Percentiles rank a stretch among this genome's conserved stretches.
Evolutionary conservation across 257 asterid species (phyloP).

Genomic region (Plantago major): DNA sequence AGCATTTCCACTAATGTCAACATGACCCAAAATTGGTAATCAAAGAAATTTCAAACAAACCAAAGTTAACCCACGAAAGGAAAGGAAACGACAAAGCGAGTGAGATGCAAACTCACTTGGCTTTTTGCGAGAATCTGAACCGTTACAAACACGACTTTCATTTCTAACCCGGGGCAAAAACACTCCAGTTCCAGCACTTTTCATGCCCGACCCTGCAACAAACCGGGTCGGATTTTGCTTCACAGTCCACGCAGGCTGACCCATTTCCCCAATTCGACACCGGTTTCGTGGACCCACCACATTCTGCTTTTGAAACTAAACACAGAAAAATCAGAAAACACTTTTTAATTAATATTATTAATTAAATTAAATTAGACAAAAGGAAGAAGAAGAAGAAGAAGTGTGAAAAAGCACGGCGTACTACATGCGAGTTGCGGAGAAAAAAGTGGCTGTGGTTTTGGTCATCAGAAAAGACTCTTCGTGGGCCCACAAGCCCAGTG

Average conservation of each 20-base stretch:
- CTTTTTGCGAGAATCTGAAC: constrained; percentile 47
- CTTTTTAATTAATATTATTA: no score
- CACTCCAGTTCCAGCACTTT: constrained; percentile 75
- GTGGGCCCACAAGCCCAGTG: background rate
- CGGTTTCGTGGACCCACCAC: constrained; percentile 17
- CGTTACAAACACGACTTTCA: constrained; percentile 1
- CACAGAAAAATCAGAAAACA: background rate
- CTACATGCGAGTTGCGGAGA: constrained; percentile 30
- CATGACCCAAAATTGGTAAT: no score
- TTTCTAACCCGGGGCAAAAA: constrained; percentile 37
- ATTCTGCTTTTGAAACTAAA: constrained; percentile 23
- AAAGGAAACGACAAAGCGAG: background rate
- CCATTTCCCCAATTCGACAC: constrained; percentile 10
- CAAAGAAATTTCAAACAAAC: no score
- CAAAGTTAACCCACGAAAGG: no score
- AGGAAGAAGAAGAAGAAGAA: background rate
- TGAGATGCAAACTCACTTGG: constrained; percentile 42
- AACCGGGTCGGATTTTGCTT: constrained; percentile 1
- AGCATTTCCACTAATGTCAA: no score
- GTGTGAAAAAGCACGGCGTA: background rate
- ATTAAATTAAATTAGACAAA: background rate
- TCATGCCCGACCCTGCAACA: constrained; percentile 16
- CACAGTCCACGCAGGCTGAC: constrained; percentile 23
- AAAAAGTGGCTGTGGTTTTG: constrained; percentile 5
- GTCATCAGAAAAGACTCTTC: background rate